These are phyloP conservation scores for Trichophyton benhamiae DNA, from an alignment of 2,329 filamentous ascomycete species.

Conservation along the genomic window DNA sequence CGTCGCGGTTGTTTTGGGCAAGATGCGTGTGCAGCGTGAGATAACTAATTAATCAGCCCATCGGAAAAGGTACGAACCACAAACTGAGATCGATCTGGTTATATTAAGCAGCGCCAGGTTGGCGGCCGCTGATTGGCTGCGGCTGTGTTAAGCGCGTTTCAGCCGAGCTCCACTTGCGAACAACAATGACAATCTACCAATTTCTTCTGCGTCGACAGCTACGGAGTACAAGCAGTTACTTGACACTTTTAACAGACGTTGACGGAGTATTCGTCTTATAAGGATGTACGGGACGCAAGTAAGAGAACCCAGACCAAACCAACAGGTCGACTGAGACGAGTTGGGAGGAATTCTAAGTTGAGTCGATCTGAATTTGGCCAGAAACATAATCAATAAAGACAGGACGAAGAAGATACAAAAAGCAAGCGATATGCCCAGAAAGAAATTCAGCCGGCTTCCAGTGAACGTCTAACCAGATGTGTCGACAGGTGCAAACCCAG, in stretches of 20 bases:
- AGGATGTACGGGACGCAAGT: not conserved
- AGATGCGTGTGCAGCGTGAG: not conserved
- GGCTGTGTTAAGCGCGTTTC: slow-evolving; percentile 2
- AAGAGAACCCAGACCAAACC: not conserved
- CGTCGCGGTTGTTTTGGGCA: not conserved
- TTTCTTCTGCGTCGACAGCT: not conserved
- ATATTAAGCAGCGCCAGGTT: not conserved
- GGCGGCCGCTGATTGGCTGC: slow-evolving; percentile 1
- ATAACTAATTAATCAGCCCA: not conserved
- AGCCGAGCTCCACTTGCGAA: not conserved
- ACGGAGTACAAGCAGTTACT: not conserved
- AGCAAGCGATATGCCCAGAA: not conserved
- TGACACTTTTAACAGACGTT: not conserved
- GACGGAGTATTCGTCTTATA: not conserved
- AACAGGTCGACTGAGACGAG: not conserved
- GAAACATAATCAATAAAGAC: not conserved
- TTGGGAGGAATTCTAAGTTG: not conserved
- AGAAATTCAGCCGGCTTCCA: not conserved
- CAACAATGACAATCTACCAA: not conserved
- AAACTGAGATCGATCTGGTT: not conserved
- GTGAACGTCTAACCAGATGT: not conserved
- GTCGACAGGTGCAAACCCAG: not conserved
- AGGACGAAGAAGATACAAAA: not conserved
- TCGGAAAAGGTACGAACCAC: no score
- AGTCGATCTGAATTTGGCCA: not conserved